Conservation (phyloP, 2,329 filamentous ascomycete species). For the Aciculosporium take region DNA sequence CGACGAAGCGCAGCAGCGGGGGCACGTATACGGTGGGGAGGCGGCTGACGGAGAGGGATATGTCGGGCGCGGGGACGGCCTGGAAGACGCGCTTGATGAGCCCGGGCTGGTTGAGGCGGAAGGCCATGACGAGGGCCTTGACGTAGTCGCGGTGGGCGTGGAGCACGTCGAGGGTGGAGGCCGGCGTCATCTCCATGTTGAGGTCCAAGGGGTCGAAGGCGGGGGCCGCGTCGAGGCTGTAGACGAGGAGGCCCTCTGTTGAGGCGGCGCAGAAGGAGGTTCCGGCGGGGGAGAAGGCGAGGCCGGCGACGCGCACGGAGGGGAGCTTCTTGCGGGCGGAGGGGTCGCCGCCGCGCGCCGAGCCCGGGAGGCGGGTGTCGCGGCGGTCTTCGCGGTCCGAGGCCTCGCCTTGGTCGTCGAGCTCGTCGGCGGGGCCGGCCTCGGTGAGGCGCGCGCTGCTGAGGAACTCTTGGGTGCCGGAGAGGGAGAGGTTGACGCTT, state of each 20-base stretch:
- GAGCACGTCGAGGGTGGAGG: conserved; percentile 58
- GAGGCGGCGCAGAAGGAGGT: conserved; percentile 87
- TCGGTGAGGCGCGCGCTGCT: conserved; percentile 88
- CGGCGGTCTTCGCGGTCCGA: conserved; percentile 79
- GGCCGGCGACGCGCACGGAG: conserved; percentile 70
- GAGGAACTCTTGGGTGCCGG: conserved; percentile 91
- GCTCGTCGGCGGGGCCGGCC: conserved; percentile 67
- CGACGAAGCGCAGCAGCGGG: conserved; percentile 73
- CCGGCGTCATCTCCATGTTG: conserved; percentile 83
- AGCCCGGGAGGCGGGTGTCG: conserved; percentile 68
- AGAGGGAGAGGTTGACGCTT: conserved; percentile 85
- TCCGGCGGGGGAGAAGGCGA: conserved; percentile 80
- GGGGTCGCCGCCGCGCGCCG: conserved; percentile 70
- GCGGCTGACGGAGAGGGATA: conserved; percentile 62
- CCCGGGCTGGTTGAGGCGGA: conserved; percentile 77
- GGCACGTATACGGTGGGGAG: conserved; percentile 78
- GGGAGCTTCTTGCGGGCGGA: conserved; percentile 62
- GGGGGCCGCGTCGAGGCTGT: conserved; percentile 71
- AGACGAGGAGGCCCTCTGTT: conserved; percentile 86
- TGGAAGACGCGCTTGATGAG: conserved; percentile 80
- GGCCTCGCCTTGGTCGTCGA: conserved; percentile 77
- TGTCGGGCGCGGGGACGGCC: conserved; percentile 59
- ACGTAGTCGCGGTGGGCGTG: conserved; percentile 64
- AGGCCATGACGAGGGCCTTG: conserved; percentile 91
- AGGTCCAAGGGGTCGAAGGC: conserved; percentile 95